Base-by-base conservation (phyloP, 1,284 basidiomycete genomes). In the Agaricales sp. region DNA sequence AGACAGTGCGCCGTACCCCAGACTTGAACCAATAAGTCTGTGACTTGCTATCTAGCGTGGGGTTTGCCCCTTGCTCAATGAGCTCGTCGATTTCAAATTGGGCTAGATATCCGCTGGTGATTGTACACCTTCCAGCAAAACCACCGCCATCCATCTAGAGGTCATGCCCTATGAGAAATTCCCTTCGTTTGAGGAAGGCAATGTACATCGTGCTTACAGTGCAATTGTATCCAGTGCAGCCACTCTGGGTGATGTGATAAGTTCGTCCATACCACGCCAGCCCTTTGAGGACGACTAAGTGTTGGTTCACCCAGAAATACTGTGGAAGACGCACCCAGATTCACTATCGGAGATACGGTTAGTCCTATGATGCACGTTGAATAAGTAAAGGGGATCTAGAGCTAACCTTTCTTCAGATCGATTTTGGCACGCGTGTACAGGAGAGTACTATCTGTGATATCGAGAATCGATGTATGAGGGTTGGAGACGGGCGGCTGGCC, bases 351-450 rank as follows among this genome's bases (percentile, higher is more conserved):
- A n/a, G n/a, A n/a, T n/a, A n/a, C n/a, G n/a, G n/a, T n/a, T n/a
- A n/a, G n/a, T n/a, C n/a, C n/a, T n/a, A n/a, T n/a, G n/a, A n/a
- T n/a, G n/a, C n/a, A n/a, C n/a, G n/a, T n/a, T 35, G 30, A 11
- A 35, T 11, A 35, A n/a, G n/a, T 8, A 35, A 35, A 35, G 49
- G 26, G 35, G 37, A 22, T 37, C 46, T 16, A 44, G 24, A 47
- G 43, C 12, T 37, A 25, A 56, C 56, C 56, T 37, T 46, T 55
- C 1, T 16, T 20, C 11, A 59, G 30, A 41, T 58, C 47, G 44
- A 59, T 55, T 3, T 56, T 55, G 8, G 57, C 54, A 14, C 54
- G 53, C 18, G 51, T 37, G 30, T 58, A 58, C 1, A 57, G 50
- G 19, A 43, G 18, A 3, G 46, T 53, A 35, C 53, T 55, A 24